Conservation (phyloP, 306 rosid species). For the Arachis stenosperma region DNA sequence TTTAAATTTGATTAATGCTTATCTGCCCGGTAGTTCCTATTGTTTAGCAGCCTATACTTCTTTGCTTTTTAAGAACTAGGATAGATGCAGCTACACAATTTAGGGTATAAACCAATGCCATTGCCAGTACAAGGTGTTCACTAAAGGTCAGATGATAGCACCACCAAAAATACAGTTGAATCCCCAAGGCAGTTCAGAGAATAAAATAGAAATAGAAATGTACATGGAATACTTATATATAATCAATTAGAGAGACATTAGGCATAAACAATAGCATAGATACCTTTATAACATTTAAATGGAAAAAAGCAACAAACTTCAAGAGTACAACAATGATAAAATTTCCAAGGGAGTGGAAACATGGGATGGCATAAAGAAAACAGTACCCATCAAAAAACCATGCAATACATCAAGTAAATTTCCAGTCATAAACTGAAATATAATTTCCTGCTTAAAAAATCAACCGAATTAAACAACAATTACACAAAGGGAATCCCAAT, state of each 20-base stretch:
- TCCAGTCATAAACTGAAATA: constrained; percentile 8
- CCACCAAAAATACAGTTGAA: constrained; percentile 27
- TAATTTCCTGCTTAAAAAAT: constrained; percentile 19
- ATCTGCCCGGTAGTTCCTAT: background rate
- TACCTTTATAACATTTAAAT: constrained; percentile 5
- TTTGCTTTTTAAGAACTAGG: constrained; percentile 18
- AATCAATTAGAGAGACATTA: constrained; percentile 27
- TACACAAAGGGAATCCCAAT: constrained; percentile 17
- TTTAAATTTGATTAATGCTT: constrained; percentile 15
- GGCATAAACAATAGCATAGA: constrained; percentile 28
- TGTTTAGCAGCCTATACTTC: constrained; percentile 20
- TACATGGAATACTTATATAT: constrained; percentile 14
- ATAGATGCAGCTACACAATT: constrained; percentile 25
- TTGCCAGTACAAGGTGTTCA: constrained; percentile 11
- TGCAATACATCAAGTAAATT: constrained; percentile 22
- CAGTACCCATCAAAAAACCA: constrained; percentile 27
- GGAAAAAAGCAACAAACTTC: constrained; percentile 8
- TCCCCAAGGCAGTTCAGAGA: constrained; percentile 8
- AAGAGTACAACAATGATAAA: constrained; percentile 5
- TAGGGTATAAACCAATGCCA: constrained; percentile 22
- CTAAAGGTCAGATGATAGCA: constrained; percentile 24
- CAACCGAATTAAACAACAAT: constrained; percentile 24
- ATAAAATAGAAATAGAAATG: background rate
- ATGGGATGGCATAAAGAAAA: constrained; percentile 31
- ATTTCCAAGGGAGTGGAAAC: constrained; percentile 24